phyloP scores from a whole-genome alignment of 2,329 filamentous ascomycete species.

The Xylariaceae sp. region DNA sequence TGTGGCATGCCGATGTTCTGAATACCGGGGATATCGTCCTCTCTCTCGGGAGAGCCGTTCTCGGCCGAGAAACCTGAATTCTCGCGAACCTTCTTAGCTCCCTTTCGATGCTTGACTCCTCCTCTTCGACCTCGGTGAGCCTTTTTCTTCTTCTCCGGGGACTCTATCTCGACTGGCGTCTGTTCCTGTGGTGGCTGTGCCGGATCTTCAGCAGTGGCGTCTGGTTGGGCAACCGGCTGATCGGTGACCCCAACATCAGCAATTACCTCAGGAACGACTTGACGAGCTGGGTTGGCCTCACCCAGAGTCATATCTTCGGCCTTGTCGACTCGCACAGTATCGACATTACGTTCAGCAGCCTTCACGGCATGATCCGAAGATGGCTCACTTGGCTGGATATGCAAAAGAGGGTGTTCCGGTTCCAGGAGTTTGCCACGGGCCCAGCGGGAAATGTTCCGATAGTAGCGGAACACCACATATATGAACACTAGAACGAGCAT shows the following conservation, averaged over 20 bases:
- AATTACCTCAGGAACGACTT: too few relatives aligned
- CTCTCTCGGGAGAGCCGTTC: slow-evolving; percentile 29
- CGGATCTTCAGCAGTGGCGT: slow-evolving; percentile 6
- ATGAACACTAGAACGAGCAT: slow-evolving; percentile 27
- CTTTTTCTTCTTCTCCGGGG: slow-evolving; percentile 57
- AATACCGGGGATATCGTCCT: slow-evolving; percentile 56
- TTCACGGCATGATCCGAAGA: too few relatives aligned
- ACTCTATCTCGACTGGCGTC: slow-evolving; percentile 21
- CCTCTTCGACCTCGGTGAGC: slow-evolving; percentile 68
- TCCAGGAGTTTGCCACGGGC: slow-evolving; percentile 25
- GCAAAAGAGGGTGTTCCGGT: too few relatives aligned
- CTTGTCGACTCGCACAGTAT: too few relatives aligned
- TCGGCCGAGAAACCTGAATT: slow-evolving; percentile 47
- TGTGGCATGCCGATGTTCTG: slow-evolving; percentile 52
- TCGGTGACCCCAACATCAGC: too few relatives aligned
- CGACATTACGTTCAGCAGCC: too few relatives aligned
- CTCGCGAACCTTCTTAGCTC: slow-evolving; percentile 50
- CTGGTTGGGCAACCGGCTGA: slow-evolving; percentile 8
- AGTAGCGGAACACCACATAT: slow-evolving; percentile 37
- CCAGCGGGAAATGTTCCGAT: slow-evolving; percentile 40
- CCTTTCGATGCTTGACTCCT: slow-evolving; percentile 63
- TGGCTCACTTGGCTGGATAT: too few relatives aligned
- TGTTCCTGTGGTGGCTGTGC: slow-evolving; percentile 16
- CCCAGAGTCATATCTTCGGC: too few relatives aligned
- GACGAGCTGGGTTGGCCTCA: too few relatives aligned